phyloP scores from a whole-genome alignment of 139 green algal genomes.

The Chlorella sp. region DNA sequence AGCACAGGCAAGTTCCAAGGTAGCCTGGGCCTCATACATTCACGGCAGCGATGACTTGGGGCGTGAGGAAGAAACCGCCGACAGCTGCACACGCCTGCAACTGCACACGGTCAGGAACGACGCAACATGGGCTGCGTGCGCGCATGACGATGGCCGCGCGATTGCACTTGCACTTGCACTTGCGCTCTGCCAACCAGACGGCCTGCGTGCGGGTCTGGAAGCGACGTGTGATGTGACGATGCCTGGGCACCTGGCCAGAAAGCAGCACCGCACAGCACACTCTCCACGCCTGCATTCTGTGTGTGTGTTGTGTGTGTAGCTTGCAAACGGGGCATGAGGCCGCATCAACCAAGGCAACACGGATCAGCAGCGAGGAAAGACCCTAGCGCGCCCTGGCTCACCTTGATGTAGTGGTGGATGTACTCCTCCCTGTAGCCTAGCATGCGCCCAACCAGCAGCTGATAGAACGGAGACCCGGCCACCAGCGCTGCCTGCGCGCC shows the following conservation, averaged over 20 bases:
- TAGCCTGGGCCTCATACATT: slow-evolving; percentile 28
- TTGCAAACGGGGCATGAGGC: too few relatives aligned
- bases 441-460: slow-evolving; percentile 49
- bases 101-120: neutral
- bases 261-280: too few relatives aligned
- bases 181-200: too few relatives aligned
- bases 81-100: slow-evolving; percentile 21
- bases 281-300: too few relatives aligned
- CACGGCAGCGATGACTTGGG: slow-evolving; percentile 41
- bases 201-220: too few relatives aligned
- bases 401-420: slow-evolving; percentile 48
- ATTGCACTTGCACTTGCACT: neutral
- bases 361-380: too few relatives aligned
- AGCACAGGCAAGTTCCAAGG: slow-evolving; percentile 27
- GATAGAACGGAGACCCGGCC: slow-evolving; percentile 57
- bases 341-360: too few relatives aligned
- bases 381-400: too few relatives aligned
- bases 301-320: too few relatives aligned
- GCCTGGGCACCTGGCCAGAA: too few relatives aligned
- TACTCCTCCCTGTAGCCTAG: slow-evolving; percentile 47
- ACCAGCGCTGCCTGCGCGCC: slow-evolving; percentile 44
- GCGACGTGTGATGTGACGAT: too few relatives aligned
- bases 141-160: neutral
- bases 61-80: neutral
- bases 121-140: slow-evolving; percentile 30